These are phyloP conservation scores for Salix viminalis DNA, from an alignment of 345 rosid species.

Conservation along the genomic window DNA sequence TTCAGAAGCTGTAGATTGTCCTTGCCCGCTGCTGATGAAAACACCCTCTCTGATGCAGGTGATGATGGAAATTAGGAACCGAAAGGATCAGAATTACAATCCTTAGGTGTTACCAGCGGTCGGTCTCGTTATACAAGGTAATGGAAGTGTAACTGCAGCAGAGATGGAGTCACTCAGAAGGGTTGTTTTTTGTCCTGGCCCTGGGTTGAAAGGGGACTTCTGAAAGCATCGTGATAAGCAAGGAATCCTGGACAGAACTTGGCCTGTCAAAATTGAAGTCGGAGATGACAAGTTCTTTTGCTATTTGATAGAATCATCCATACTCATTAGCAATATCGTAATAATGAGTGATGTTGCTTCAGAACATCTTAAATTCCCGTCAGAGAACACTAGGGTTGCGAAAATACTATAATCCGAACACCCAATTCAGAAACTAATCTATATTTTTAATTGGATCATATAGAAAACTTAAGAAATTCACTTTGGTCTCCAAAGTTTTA, in stretches of 20 bases:
- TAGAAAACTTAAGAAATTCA: too few relatives aligned
- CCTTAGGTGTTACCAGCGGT: neutral
- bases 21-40: neutral
- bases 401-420: too few relatives aligned
- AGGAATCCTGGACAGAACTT: neutral
- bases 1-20: neutral
- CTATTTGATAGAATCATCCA: neutral
- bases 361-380: too few relatives aligned
- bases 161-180: neutral
- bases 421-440: too few relatives aligned
- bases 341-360: too few relatives aligned
- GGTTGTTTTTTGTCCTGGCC: neutral
- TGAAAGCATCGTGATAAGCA: neutral
- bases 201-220: neutral
- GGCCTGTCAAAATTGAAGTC: neutral
- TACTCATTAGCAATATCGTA: too few relatives aligned
- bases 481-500: too few relatives aligned
- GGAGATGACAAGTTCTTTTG: neutral
- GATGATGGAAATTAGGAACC: neutral
- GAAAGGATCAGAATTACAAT: neutral
- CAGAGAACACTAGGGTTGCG: too few relatives aligned
- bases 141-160: neutral
- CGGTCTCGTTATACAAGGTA: neutral
- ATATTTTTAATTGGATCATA: too few relatives aligned
- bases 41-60: neutral